Evolutionary conservation across 2,329 filamentous ascomycete species (phyloP), one percentile per base, ranked within the genome.

Genomic region (Neurospora sp.): DNA sequence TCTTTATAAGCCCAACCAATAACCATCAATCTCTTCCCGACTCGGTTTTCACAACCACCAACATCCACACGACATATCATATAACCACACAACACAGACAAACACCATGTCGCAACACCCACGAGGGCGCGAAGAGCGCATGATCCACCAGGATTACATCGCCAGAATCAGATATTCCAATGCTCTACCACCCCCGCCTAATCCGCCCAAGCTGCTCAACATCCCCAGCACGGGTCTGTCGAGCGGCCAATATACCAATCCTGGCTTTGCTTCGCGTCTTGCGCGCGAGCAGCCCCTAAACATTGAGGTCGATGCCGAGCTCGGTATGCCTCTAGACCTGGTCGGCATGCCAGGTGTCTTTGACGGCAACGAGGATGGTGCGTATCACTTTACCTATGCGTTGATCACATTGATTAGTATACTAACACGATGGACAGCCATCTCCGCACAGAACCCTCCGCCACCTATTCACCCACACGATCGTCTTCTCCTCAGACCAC

Each of bases 281-380:
- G 93, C 92, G 19, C 87, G 95, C 77, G 93, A 97, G 77, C 96
- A 98, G 83, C 92, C 95, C 68, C 85, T 97, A 67, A 98, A 97
- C 78, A 96, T 99, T 72, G 96, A 99, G 81, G 93, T 93, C 38
- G 96, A 99, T 87, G 96, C 94, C 9, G 96, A 99, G 83, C 87
- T 98, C 75, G 96, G 96, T 70, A 98, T 99, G 96, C 93, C 94
- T 71, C 89, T 99, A 78, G 95, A 98, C 79, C 83, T 99, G 75
- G 91, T 98, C 70, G 96, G 96, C 77, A 93, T 98, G 83, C 95
- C 95, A 7, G 93, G 94, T 38, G 90, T 98, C 70, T 97, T 98
- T 77, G 90, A 98, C 77, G 95, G 94, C 71, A 93, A 98, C 79
- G 95, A 98, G 84, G 91, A 91, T 82, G 93, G 94, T 97, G 85